Base-by-base conservation (phyloP, 176 grass and related monocot species). In the Paspalum vaginatum region DNA sequence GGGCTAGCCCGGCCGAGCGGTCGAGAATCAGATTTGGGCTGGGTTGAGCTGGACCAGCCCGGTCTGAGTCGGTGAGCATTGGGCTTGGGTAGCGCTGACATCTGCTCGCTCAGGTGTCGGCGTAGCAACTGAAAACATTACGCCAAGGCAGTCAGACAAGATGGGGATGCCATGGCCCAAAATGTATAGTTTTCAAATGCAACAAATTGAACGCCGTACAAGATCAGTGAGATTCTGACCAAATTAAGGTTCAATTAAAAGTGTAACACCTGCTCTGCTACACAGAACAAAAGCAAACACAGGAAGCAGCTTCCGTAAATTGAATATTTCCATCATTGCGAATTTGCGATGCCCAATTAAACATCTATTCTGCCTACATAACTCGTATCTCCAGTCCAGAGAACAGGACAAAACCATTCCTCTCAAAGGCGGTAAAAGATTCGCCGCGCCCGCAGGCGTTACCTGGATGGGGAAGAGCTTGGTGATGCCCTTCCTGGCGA, bases 401-500 rank as follows among this genome's bases (percentile, higher is more conserved):
- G 55, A 66, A 11, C 15, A 38, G 24, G 17, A 11, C 42, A 74
- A 22, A 40, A 41, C 2, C 2, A 9, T 72, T 39, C 42, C 27
- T 12, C 12, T 17, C 32, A 32, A 32, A 3, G 32, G 32, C 3
- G 32, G 32, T 32, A 32, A 32, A 32, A 32, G 32, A 32, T 32
- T 32, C 2, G 32, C 32, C 32, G 1, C 32, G n/a, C 38, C 60
- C 6, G 61, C 5, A 39, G 4, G 58, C 41, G 9, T 65, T 69
- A 99, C 97, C 93, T 99, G 97, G 73, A 99, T 99, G 10, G 97
- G 97, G 62, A 99, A 99, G 56, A 99, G 97, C 93, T 85, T 99
- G 81, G 85, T 91, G 76, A 99, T 99, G 52, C 93, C 97, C 78
- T 58, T 81, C 15, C 3, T 41, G 0, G 93, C 79, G 18, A 99